Percentiles rank a stretch among this genome's conserved stretches.
These are phyloP conservation scores for Mucuna pruriens DNA, from an alignment of 306 rosid species.

Conservation along the genomic window DNA sequence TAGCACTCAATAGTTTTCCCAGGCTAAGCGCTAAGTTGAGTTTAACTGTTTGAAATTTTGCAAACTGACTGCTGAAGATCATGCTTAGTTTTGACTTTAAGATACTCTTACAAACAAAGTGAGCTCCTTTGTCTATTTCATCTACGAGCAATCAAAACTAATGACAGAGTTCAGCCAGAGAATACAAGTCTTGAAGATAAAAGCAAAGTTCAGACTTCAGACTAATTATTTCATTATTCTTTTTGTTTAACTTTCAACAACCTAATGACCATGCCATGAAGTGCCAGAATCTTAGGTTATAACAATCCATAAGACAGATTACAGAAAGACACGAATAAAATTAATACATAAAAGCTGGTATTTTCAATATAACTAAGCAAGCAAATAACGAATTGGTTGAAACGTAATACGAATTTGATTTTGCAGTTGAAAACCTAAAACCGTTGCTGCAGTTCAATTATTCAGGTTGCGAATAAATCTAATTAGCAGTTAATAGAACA, in stretches of 20 bases:
- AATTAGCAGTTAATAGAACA: background rate
- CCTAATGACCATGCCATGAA: background rate
- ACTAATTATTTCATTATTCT: background rate
- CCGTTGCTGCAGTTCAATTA: background rate
- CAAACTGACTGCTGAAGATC: background rate
- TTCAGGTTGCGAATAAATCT: background rate
- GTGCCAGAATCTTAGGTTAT: background rate
- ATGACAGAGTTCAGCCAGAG: background rate
- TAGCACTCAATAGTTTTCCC: background rate
- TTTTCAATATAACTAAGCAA: conserved; percentile 1
- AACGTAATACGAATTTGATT: background rate
- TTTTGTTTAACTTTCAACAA: background rate
- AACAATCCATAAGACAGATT: background rate
- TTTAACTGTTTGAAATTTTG: background rate
- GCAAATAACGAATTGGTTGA: background rate
- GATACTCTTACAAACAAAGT: background rate
- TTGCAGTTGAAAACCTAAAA: conserved; percentile 15
- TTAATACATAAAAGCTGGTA: background rate
- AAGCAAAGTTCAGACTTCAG: conserved; percentile 13
- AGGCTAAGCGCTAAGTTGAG: background rate
- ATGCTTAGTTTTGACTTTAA: background rate
- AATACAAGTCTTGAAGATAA: background rate
- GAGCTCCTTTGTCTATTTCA: background rate
- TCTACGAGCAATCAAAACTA: background rate
- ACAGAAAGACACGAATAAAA: background rate